Conservation (phyloP, 306 rosid genomes). For the Cucumis cinereus region DNA sequence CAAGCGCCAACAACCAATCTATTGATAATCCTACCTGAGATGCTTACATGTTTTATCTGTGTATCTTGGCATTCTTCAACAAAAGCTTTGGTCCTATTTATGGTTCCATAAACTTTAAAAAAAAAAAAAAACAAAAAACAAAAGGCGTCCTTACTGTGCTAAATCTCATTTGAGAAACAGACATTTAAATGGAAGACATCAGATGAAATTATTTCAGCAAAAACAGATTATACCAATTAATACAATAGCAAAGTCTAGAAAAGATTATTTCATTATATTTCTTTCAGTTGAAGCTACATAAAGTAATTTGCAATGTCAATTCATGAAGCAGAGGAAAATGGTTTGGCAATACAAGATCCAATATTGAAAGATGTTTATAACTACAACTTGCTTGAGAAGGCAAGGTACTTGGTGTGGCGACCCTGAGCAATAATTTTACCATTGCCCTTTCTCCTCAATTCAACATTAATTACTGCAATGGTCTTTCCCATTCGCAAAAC, state of each 20-base stretch:
- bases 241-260: neutral
- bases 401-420: constrained; percentile 65
- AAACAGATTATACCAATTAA: neutral
- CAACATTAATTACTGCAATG: constrained; percentile 50
- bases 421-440: constrained; percentile 74
- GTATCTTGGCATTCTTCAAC: neutral
- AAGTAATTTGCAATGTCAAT: neutral
- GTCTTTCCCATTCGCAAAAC: constrained; percentile 51
- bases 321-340: neutral
- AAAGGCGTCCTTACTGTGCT: neutral
- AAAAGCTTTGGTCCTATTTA: neutral
- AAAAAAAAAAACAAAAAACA: no score
- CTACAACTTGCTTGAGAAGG: constrained; percentile 44
- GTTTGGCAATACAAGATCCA: neutral
- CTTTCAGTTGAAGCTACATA: neutral
- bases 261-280: neutral
- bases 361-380: neutral
- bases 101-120: neutral
- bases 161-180: neutral
- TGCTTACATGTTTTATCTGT: neutral
- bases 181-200: neutral
- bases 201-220: neutral
- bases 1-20: constrained; percentile 5
- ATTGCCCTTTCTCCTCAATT: constrained; percentile 52
- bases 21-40: constrained; percentile 3